phyloP scores from a whole-genome alignment of 257 asterid genomes.

The Marsdenia floribunda region DNA sequence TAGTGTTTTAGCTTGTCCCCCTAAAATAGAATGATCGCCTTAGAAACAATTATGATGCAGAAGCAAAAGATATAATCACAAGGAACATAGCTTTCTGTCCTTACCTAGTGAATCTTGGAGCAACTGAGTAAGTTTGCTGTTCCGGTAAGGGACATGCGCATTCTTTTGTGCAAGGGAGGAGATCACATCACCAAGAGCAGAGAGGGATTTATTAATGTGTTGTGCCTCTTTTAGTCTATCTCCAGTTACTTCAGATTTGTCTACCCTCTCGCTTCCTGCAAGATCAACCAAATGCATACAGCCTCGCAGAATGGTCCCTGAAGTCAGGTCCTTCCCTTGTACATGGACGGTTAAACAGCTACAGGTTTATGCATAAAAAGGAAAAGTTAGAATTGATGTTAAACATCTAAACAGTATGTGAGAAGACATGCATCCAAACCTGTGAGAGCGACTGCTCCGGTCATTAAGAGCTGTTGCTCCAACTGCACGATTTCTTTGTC shows the following conservation, averaged over 20 bases:
- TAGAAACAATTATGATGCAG: constrained; percentile 11
- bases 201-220: constrained; percentile 84
- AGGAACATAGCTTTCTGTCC: constrained; percentile 10
- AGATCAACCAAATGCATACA: constrained; percentile 99
- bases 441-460: constrained; percentile 98
- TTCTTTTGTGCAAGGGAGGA: constrained; percentile 88
- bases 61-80: constrained; percentile 4
- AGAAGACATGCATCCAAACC: constrained; percentile 32
- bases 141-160: constrained; percentile 84
- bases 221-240: constrained; percentile 97
- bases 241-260: constrained; percentile 95
- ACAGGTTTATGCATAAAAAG: constrained; percentile 14
- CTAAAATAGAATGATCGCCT: constrained; percentile 27
- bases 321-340: constrained; percentile 79
- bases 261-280: constrained; percentile 99
- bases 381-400: constrained; percentile 7
- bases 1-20: constrained; percentile 97
- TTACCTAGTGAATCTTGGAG: constrained; percentile 99
- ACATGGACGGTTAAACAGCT: constrained; percentile 96
- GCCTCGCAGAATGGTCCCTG: constrained; percentile 75
- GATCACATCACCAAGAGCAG: constrained; percentile 97
- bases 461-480: constrained; percentile 98
- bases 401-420: not conserved
- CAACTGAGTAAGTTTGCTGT: constrained; percentile 94
- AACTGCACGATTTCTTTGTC: constrained; percentile 82